phyloP scores from a whole-genome alignment of 129 eudicot genomes.

The Cynara cardunculus region DNA sequence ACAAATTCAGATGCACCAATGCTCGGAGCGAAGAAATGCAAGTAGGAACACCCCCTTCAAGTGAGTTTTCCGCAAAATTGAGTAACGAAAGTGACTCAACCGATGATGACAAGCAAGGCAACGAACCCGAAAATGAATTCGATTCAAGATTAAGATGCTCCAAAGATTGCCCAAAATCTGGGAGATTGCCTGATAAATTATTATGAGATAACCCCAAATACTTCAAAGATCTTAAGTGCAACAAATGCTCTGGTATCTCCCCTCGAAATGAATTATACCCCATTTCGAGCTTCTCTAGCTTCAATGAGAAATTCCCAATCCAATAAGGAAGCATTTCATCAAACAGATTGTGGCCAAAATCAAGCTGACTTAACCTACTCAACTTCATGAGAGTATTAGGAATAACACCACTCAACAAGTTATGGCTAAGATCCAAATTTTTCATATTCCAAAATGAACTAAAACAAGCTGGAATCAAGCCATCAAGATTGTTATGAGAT shows the following conservation, averaged over 20 bases:
- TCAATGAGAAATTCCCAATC: conserved; percentile 63
- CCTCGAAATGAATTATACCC: conserved; percentile 65
- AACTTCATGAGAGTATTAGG: conserved; percentile 44
- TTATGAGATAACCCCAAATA: conserved; percentile 72
- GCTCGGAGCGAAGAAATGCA: conserved; percentile 63
- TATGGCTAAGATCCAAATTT: conserved; percentile 56
- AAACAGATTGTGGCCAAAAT: conserved; percentile 52
- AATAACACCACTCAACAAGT: conserved; percentile 44
- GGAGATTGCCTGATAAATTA: conserved; percentile 50
- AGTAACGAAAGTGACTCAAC: conserved; percentile 54
- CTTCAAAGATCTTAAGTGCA: conserved; percentile 47
- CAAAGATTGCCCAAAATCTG: conserved; percentile 63
- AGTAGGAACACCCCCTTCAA: conserved; percentile 84
- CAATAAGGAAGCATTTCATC: conserved; percentile 58
- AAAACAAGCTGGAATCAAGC: conserved; percentile 61
- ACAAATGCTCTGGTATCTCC: conserved; percentile 67
- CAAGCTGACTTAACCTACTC: conserved; percentile 40
- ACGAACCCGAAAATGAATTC: conserved; percentile 67
- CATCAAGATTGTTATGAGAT: conserved; percentile 54
- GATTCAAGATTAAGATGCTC: conserved; percentile 63
- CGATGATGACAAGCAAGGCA: conserved; percentile 68
- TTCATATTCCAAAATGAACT: conserved; percentile 46
- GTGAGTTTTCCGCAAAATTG: conserved; percentile 65
- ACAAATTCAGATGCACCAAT: conserved; percentile 69
- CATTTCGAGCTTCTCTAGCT: conserved; percentile 53